phyloP scores from a whole-genome alignment of 148 eudicot genomes.

The Chenopodium formosanum region DNA sequence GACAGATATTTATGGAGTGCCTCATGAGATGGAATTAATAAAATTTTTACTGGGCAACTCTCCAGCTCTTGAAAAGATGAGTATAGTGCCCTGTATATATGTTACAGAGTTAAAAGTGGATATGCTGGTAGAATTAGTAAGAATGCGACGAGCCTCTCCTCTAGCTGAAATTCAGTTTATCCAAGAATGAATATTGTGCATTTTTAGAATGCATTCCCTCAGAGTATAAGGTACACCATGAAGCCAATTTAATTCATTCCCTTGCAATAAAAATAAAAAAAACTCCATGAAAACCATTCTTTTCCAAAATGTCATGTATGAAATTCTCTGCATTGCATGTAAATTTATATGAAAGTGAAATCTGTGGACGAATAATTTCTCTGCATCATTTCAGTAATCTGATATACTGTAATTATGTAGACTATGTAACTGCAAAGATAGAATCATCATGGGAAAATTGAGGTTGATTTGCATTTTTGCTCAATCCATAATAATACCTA shows the following conservation, averaged over 20 bases:
- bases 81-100: constrained; percentile 56
- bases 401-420: neutral
- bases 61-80: constrained; percentile 59
- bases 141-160: constrained; percentile 82
- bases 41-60: constrained; percentile 62
- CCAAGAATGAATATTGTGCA: constrained; percentile 36
- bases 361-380: neutral
- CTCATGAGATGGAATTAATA: constrained; percentile 79
- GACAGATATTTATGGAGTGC: constrained; percentile 69
- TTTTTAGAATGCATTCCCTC: neutral
- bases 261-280: neutral
- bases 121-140: constrained; percentile 64
- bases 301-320: neutral
- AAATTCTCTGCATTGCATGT: neutral
- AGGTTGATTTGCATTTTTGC: neutral
- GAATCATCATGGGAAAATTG: neutral
- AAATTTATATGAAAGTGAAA: neutral
- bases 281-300: neutral
- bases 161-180: constrained; percentile 61
- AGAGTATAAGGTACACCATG: neutral
- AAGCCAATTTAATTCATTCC: neutral
- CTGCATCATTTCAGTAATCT: neutral
- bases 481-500: neutral
- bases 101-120: constrained; percentile 50
- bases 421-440: neutral